A percentile compares a stretch with the other conserved stretches of the same genome.
These are phyloP conservation scores for Houttuynia cordata DNA, from an alignment of 164 flowering plant species.

Conservation along the genomic window DNA sequence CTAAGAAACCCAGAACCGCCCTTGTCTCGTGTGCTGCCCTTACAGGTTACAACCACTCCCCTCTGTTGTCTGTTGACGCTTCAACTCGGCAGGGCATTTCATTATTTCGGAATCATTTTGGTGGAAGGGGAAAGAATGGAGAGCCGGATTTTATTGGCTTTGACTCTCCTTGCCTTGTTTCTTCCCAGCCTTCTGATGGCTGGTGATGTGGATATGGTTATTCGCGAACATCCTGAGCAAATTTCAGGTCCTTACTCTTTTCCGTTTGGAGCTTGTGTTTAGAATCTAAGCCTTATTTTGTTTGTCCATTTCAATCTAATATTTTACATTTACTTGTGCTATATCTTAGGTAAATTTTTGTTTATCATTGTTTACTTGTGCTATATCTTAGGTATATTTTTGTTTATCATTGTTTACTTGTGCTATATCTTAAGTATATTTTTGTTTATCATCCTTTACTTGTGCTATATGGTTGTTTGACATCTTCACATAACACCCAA, in stretches of 20 bases:
- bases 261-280: background rate
- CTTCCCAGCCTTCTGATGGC: constrained; percentile 15
- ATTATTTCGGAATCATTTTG: background rate
- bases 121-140: constrained; percentile 12
- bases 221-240: constrained; percentile 45
- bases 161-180: constrained; percentile 5
- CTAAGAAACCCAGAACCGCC: constrained; percentile 16
- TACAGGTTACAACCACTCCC: constrained; percentile 9
- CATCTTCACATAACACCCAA: constrained; percentile 90
- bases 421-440: too few species aligned
- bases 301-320: background rate
- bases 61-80: constrained; percentile 10
- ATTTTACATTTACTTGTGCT: too few species aligned
- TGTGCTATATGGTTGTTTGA: too few species aligned
- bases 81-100: constrained; percentile 5
- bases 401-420: too few species aligned
- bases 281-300: background rate
- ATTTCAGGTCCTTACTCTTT: constrained; percentile 40
- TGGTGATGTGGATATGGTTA: constrained; percentile 23
- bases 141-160: constrained; percentile 24
- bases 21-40: background rate
- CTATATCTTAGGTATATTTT: too few species aligned
- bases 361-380: too few species aligned
- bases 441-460: too few species aligned
- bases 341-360: too few species aligned